Conservation (phyloP, 1,284 basidiomycete genomes). For the Lentinula novae-zelandiae region DNA sequence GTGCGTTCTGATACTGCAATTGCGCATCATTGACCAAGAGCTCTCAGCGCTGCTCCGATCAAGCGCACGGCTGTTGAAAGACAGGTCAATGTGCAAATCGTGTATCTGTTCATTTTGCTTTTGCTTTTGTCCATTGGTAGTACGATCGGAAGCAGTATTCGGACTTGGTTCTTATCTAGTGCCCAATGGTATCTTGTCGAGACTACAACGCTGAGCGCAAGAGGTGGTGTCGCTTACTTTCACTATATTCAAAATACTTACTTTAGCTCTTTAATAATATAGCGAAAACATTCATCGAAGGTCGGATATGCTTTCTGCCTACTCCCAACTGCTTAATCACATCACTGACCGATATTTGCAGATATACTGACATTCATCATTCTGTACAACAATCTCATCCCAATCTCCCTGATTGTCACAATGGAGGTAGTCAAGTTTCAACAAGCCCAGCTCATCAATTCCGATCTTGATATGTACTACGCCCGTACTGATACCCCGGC, state of each 20-base stretch:
- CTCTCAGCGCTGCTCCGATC: conserved; percentile 81
- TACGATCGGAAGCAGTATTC: conserved; percentile 88
- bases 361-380: conserved; percentile 99
- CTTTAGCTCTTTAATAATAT: conserved; percentile 1
- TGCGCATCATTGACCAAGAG: conserved; percentile 1
- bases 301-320: conserved; percentile 31
- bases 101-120: conserved; percentile 92
- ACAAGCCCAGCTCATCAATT: conserved; percentile 96
- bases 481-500: conserved; percentile 93
- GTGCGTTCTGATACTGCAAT: conserved; percentile 26
- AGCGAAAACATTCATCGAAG: conserved; percentile 83
- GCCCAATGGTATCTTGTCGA: conserved; percentile 84
- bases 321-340: conserved; percentile 3
- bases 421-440: conserved; percentile 99
- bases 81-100: conserved; percentile 95
- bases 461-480: conserved; percentile 96
- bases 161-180: conserved; percentile 83
- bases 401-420: conserved; percentile 98
- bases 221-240: conserved; percentile 44
- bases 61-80: conserved; percentile 96
- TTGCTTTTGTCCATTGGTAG: conserved; percentile 88
- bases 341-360: conserved; percentile 25
- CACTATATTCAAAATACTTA: conserved; percentile 9
- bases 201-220: conserved; percentile 47
- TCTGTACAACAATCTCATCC: conserved; percentile 98